Base-by-base conservation (phyloP, 768 basidiomycete species). In the Lentinula edodes region DNA sequence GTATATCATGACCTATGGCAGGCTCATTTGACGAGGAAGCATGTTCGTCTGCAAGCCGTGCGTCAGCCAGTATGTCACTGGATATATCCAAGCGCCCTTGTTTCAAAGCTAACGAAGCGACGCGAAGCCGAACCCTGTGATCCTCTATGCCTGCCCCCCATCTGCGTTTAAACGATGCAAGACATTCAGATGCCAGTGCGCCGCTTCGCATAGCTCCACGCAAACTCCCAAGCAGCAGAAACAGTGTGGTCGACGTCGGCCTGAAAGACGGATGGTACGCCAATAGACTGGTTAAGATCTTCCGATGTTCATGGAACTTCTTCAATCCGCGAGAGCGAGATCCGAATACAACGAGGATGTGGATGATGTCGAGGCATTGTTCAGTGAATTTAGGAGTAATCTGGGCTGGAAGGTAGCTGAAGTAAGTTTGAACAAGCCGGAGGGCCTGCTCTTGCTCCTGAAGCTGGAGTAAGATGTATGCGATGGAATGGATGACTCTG, bases 131-230 rank as follows among this genome's bases (percentile, higher is more conserved):
- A 20, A 91, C 88, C 20, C 77, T 74, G 56, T 78, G 75, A 72
- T 88, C 84, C 65, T 81, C 81, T 5, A 87, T 73, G 28, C 69
- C 70, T 18, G 71, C 59, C 2, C 89, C 89, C 86, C 86, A 91
- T 65, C 76, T 74, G 57, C 69, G 68, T 65, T 75, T 75, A 69
- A 86, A 90, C 48, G 69, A 66, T 46, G 65, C 65, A 28, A 85
- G 67, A 35, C 81, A 70, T 39, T 74, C 74, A 65, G 74, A 71
- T 13, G 86, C 88, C 18, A 82, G 70, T 13, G 80, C 82, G 28
- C 84, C 89, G 65, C 86, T 80, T n/a, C 72, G 76, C 61, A 76
- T 78, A 38, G 77, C 79, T 52, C 71, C 66, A 46, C 73, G 73
- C 56, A 92, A 74, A 50, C 81, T 75, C 34, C 78, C 73, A 34